A percentile compares a stretch with the other conserved stretches of the same genome.
These are phyloP conservation scores for Begonia fuchsioides DNA, from an alignment of 306 rosid species.

Conservation along the genomic window DNA sequence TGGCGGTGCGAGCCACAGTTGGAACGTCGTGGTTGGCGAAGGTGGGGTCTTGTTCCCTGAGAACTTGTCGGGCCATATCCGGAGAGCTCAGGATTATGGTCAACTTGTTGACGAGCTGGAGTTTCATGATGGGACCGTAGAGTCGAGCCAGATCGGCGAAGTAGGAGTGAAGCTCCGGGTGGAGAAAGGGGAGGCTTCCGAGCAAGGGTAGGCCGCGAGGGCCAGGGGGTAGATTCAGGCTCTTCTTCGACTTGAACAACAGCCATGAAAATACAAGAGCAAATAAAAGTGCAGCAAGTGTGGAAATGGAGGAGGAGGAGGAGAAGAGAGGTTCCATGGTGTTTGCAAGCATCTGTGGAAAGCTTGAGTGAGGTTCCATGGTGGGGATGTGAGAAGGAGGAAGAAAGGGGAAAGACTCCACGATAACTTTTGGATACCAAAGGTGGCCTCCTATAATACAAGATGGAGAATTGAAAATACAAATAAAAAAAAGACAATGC, in stretches of 20 bases:
- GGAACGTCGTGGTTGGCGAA: slow-evolving; percentile 43
- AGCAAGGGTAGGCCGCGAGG: slow-evolving; percentile 50
- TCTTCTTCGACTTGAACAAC: slow-evolving; percentile 1
- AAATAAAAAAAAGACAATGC: too few relatives aligned
- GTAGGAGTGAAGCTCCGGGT: slow-evolving; percentile 69
- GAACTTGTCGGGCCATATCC: slow-evolving; percentile 31
- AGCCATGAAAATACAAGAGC: slow-evolving; percentile 7
- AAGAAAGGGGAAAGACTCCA: too few relatives aligned
- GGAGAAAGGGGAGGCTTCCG: slow-evolving; percentile 51
- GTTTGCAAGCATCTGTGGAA: too few relatives aligned
- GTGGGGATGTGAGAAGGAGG: too few relatives aligned
- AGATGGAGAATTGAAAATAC: too few relatives aligned
- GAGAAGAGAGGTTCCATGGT: not conserved
- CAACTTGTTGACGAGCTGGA: slow-evolving; percentile 40
- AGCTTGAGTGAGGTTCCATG: too few relatives aligned
- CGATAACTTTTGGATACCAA: too few relatives aligned
- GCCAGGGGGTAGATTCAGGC: slow-evolving; percentile 34
- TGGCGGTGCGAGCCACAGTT: not conserved
- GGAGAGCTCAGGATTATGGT: slow-evolving; percentile 38
- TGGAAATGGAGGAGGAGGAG: not conserved
- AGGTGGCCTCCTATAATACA: too few relatives aligned
- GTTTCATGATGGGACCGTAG: slow-evolving; percentile 53
- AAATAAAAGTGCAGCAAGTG: slow-evolving; percentile 6
- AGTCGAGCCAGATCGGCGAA: slow-evolving; percentile 25
- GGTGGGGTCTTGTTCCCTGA: slow-evolving; percentile 43